Conservation (phyloP, 352 stramenopile species). For the Globisporangium middletonii region DNA sequence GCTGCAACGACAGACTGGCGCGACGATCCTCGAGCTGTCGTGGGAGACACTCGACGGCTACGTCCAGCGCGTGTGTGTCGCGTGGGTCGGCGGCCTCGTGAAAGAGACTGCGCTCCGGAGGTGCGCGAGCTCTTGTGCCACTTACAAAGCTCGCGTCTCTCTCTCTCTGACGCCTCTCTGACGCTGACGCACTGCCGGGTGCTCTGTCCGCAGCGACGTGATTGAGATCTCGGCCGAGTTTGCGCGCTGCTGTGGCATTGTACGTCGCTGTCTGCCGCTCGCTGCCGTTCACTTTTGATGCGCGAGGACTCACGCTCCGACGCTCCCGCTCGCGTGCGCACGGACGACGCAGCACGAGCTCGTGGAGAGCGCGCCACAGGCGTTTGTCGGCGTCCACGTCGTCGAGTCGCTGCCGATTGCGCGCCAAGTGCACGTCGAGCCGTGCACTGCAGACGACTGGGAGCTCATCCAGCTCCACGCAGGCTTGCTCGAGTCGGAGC, state of each 20-base stretch:
- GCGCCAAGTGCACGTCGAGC: constrained; percentile 76
- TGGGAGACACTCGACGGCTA: constrained; percentile 81
- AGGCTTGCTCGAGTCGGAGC: constrained; percentile 70
- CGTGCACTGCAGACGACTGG: constrained; percentile 84
- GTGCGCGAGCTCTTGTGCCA: no score
- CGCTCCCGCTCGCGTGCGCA: neutral
- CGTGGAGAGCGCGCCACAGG: constrained; percentile 44
- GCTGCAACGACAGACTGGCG: constrained; percentile 22
- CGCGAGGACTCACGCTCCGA: neutral
- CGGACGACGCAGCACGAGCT: constrained; percentile 39
- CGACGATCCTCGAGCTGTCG: constrained; percentile 67
- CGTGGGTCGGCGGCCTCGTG: constrained; percentile 59
- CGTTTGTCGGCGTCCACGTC: constrained; percentile 66
- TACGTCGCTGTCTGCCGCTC: constrained; percentile 17
- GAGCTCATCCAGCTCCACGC: constrained; percentile 87
- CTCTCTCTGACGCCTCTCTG: no score
- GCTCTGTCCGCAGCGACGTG: constrained; percentile 38
- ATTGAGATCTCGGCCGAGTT: constrained; percentile 84
- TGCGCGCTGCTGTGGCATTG: constrained; percentile 73
- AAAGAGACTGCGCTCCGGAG: constrained; percentile 17
- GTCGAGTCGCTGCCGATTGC: constrained; percentile 67
- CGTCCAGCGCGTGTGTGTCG: constrained; percentile 64
- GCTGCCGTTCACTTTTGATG: neutral
- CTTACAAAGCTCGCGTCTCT: no score
- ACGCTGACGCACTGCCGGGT: no score